Evolutionary conservation across 192 early-diverging fungal species (phyloP).

Genomic region (Gamsiella multidivaricata): DNA sequence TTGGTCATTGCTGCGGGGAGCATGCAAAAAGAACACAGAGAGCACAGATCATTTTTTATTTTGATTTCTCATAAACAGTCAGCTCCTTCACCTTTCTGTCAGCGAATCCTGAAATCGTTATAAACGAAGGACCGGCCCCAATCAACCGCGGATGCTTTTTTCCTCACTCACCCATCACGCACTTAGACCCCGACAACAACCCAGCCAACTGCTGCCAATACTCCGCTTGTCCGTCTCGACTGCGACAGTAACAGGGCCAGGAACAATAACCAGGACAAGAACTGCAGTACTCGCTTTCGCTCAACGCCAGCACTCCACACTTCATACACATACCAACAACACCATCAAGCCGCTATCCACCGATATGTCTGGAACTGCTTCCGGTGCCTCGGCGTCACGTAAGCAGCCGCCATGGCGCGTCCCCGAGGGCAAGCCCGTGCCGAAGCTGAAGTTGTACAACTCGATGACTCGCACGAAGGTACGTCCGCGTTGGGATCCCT

Average conservation of each 20-base stretch:
- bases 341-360: neutral
- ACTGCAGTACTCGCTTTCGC: no score
- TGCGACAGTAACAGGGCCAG: neutral
- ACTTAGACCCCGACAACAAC: neutral
- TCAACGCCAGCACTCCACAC: conserved; percentile 1
- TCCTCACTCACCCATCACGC: neutral
- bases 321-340: no score
- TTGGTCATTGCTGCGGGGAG: no score
- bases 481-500: neutral
- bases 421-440: conserved; percentile 57
- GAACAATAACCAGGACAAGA: neutral
- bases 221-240: neutral
- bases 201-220: neutral
- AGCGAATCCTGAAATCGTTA: neutral
- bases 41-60: no score
- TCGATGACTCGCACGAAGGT: conserved; percentile 91
- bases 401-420: conserved; percentile 77
- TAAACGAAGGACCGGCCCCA: neutral
- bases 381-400: conserved; percentile 27
- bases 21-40: no score
- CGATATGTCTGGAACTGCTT: conserved; percentile 13
- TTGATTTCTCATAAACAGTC: no score
- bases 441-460: conserved; percentile 80
- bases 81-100: neutral
- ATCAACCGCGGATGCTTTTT: conserved; percentile 1